A percentile compares a stretch with the other conserved stretches of the same genome.
These are phyloP conservation scores for Capronia americana DNA, from an alignment of 2,329 filamentous ascomycete species.

Conservation along the genomic window DNA sequence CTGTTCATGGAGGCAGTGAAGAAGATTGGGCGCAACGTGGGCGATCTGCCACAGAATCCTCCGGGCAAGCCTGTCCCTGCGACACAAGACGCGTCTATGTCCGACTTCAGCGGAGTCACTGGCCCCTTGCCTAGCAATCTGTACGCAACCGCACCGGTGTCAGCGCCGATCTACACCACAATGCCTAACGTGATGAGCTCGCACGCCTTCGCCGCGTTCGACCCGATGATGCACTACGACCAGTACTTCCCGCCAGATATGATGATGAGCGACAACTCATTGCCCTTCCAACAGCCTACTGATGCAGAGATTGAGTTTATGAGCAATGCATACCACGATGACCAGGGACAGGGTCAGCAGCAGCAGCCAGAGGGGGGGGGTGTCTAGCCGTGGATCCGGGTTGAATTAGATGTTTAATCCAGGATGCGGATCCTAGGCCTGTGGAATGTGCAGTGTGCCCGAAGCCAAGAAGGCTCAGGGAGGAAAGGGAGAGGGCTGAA, in stretches of 20 bases:
- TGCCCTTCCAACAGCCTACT: slow-evolving; percentile 28
- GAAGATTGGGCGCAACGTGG: slow-evolving; percentile 43
- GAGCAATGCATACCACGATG: slow-evolving; percentile 35
- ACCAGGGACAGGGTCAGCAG: slow-evolving; percentile 26
- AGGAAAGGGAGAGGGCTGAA: slow-evolving; percentile 1
- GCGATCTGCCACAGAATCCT: slow-evolving; percentile 41
- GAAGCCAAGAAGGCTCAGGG: neutral
- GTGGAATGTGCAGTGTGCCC: neutral
- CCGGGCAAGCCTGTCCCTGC: slow-evolving; percentile 28
- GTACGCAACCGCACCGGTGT: slow-evolving; percentile 19
- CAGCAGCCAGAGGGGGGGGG: slow-evolving; percentile 9
- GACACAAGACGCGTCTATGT: slow-evolving; percentile 22
- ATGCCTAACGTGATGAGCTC: slow-evolving; percentile 26
- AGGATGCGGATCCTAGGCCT: slow-evolving; percentile 16
- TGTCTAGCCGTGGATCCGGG: slow-evolving; percentile 14
- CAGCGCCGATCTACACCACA: slow-evolving; percentile 22
- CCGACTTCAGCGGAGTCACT: slow-evolving; percentile 14
- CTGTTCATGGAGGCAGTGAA: slow-evolving; percentile 46
- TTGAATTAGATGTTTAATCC: slow-evolving; percentile 18
- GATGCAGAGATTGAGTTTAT: slow-evolving; percentile 40
- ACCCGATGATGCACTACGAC: slow-evolving; percentile 39
- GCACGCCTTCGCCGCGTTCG: slow-evolving; percentile 30
- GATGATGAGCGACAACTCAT: slow-evolving; percentile 15
- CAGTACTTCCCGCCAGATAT: slow-evolving; percentile 37
- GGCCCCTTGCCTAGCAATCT: slow-evolving; percentile 8